These are phyloP conservation scores for Linnemannia schmuckeri DNA, from an alignment of 192 early-diverging fungal species.

Conservation along the genomic window DNA sequence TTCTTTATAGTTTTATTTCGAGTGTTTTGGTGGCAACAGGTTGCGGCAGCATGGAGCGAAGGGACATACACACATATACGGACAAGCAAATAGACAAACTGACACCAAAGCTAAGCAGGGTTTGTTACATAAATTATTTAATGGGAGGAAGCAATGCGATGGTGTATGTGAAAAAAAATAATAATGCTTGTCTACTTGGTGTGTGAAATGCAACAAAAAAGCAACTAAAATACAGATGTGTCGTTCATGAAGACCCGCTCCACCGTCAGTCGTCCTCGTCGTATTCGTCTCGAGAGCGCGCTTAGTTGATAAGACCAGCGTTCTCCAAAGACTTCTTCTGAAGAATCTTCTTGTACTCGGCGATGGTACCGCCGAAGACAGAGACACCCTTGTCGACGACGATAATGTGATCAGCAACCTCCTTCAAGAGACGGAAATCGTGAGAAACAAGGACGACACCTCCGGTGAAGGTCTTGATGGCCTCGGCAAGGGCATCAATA, in stretches of 20 bases:
- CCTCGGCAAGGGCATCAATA: conserved; percentile 95
- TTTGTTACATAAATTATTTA: conserved; percentile 11
- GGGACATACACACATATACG: too few species aligned
- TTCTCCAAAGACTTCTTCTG: conserved; percentile 55
- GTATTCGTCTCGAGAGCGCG: neutral
- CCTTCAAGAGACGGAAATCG: conserved; percentile 98
- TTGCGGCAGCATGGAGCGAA: too few species aligned
- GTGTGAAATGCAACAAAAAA: conserved; percentile 5
- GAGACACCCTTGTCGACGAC: conserved; percentile 87
- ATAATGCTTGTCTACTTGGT: conserved; percentile 2
- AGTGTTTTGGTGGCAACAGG: too few species aligned
- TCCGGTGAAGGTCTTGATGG: conserved; percentile 95
- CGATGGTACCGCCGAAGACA: conserved; percentile 86
- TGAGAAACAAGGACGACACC: conserved; percentile 98
- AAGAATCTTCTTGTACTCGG: conserved; percentile 92
- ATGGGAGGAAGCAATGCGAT: neutral
- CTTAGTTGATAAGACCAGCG: conserved; percentile 56
- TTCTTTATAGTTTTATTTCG: too few species aligned
- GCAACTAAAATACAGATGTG: neutral
- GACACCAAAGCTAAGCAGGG: too few species aligned
- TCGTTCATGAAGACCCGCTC: conserved; percentile 13
- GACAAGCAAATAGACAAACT: too few species aligned
- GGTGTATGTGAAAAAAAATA: neutral
- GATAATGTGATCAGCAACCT: conserved; percentile 95
- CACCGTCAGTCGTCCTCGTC: conserved; percentile 1